phyloP scores from a whole-genome alignment of 768 basidiomycete genomes.

The Pleurotus cornucopiae region DNA sequence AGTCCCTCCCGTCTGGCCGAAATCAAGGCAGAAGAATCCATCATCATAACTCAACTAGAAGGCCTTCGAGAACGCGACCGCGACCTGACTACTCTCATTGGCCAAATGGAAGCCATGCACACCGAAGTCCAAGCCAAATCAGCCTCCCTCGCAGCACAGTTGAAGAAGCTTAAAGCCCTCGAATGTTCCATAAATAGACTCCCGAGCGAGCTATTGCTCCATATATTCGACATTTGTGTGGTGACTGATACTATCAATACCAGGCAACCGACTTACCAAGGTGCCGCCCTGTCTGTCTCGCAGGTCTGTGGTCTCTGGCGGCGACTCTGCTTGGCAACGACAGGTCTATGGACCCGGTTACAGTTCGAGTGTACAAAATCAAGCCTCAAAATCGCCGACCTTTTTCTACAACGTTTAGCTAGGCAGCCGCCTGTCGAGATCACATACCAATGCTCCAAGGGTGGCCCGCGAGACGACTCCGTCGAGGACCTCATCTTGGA shows the following conservation, averaged over 20 bases:
- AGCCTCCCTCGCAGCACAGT: background rate
- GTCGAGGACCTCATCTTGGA: background rate
- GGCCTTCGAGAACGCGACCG: background rate
- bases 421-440: constrained; percentile 28
- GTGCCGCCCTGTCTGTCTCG: constrained; percentile 35
- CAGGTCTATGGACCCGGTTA: constrained; percentile 42
- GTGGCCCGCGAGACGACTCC: constrained; percentile 2
- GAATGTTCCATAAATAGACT: constrained; percentile 47
- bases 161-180: constrained; percentile 29
- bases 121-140: background rate
- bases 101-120: background rate
- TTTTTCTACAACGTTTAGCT: constrained; percentile 30
- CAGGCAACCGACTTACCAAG: constrained; percentile 15
- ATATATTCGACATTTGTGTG: constrained; percentile 31
- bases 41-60: background rate
- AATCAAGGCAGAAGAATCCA: background rate
- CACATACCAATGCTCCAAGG: constrained; percentile 17
- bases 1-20: background rate
- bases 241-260: constrained; percentile 21
- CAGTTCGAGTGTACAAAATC: constrained; percentile 19
- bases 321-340: constrained; percentile 33
- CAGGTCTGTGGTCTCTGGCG: constrained; percentile 53
- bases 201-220: constrained; percentile 42
- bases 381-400: constrained; percentile 23
- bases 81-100: background rate